Evolutionary conservation across 1,284 basidiomycete genomes (phyloP).

Genomic region (Omphalotus olearius): DNA sequence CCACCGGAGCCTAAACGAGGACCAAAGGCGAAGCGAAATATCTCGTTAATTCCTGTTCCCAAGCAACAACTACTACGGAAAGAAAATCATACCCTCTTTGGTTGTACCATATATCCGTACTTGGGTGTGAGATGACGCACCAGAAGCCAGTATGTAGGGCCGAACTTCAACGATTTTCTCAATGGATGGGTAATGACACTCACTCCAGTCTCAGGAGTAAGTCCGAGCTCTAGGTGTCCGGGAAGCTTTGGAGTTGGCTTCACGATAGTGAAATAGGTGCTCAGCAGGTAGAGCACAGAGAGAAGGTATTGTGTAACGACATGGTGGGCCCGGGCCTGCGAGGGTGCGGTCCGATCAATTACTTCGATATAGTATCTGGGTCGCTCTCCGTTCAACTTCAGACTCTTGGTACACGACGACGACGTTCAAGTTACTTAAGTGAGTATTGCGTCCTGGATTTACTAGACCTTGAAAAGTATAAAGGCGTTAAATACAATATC

Average conservation of each 20-base stretch:
- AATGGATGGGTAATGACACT: constrained; percentile 19
- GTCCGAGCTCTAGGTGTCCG: constrained; percentile 80
- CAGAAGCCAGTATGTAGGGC: constrained; percentile 84
- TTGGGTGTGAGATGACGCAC: constrained; percentile 76
- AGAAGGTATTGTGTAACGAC: too few relatives aligned
- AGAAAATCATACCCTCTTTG: constrained; percentile 58
- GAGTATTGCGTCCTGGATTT: too few relatives aligned
- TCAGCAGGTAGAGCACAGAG: too few relatives aligned
- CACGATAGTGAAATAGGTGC: constrained; percentile 79
- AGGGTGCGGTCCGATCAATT: too few relatives aligned
- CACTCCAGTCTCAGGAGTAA: constrained; percentile 84
- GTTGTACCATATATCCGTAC: constrained; percentile 75
- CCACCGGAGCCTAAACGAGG: constrained; percentile 60
- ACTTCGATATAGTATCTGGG: too few relatives aligned
- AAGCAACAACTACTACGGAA: background rate
- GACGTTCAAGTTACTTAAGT: too few relatives aligned
- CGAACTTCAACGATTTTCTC: constrained; percentile 50
- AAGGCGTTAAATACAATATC: too few relatives aligned
- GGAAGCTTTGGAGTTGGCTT: constrained; percentile 81
- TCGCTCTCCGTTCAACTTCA: too few relatives aligned
- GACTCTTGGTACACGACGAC: too few relatives aligned
- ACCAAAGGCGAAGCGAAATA: background rate
- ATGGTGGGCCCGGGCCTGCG: too few relatives aligned
- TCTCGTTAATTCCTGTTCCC: background rate
- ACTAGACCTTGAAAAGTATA: too few relatives aligned